Conservation (phyloP, 169 alveolate genomes). For the Besnoitia besnoiti region DNA sequence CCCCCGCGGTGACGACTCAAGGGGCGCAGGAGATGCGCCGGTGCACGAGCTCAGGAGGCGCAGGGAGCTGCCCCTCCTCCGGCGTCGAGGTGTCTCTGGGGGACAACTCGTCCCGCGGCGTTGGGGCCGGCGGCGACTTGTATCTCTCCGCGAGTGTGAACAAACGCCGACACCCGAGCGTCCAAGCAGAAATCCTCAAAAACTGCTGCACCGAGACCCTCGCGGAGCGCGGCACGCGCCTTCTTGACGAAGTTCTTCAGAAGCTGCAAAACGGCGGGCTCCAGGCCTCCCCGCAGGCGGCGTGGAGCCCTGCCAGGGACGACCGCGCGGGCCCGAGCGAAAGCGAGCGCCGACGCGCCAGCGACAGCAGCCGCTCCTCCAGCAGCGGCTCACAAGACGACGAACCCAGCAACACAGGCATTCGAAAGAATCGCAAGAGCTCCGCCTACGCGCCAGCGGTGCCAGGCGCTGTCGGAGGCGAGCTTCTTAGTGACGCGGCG, state of each 20-base stretch:
- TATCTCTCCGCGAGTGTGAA: conserved; percentile 54
- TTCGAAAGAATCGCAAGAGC: conserved; percentile 23
- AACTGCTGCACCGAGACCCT: conserved; percentile 45
- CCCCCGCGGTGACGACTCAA: not conserved
- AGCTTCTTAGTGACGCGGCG: not conserved
- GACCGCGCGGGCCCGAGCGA: not conserved
- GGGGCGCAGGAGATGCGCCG: not conserved
- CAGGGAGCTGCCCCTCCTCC: not conserved
- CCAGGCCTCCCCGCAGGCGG: not conserved
- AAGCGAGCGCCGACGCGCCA: not conserved
- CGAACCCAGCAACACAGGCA: not conserved
- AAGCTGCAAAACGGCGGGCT: conserved; percentile 44
- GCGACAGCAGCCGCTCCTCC: conserved; percentile 13
- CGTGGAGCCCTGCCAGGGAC: not conserved
- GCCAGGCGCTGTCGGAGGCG: not conserved
- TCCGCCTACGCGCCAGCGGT: not conserved
- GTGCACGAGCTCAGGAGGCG: not conserved
- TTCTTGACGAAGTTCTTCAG: conserved; percentile 48
- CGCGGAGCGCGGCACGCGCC: conserved; percentile 58
- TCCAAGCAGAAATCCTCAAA: conserved; percentile 50
- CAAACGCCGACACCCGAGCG: conserved; percentile 55
- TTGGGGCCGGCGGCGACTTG: not conserved
- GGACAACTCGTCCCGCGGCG: not conserved
- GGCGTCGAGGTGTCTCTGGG: not conserved
- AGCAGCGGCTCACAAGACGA: not conserved